Percentiles rank a stretch among this genome's conserved stretches.
phyloP scores from a whole-genome alignment of 768 basidiomycete genomes.

The Mycena crocata region DNA sequence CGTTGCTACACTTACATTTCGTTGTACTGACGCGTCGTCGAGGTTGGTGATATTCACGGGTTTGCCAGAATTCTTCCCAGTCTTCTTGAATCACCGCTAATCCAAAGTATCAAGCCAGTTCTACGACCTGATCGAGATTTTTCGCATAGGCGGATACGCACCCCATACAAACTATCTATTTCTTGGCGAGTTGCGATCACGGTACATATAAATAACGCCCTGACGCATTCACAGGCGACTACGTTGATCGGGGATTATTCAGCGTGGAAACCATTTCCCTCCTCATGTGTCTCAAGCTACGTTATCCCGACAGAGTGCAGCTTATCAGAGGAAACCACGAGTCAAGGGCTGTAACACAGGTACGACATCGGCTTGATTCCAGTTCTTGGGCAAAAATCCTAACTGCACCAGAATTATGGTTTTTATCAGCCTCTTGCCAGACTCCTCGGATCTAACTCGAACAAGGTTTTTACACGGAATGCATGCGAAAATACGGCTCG shows the following conservation, averaged over 20 bases:
- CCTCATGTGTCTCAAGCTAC: constrained; percentile 94
- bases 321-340: constrained; percentile 98
- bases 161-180: constrained; percentile 99
- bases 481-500: constrained; percentile 95
- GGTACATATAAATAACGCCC: neutral
- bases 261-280: constrained; percentile 99
- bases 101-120: constrained; percentile 81
- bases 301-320: constrained; percentile 96
- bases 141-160: constrained; percentile 96
- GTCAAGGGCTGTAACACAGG: constrained; percentile 98
- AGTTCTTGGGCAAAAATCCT: neutral
- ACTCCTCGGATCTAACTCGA: neutral
- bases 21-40: too few species aligned
- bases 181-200: constrained; percentile 70
- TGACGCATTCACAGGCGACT: constrained; percentile 70
- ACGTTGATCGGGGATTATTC: constrained; percentile 97
- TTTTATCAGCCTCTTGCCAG: constrained; percentile 68
- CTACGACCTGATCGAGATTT: constrained; percentile 99
- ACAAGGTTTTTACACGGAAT: constrained; percentile 82
- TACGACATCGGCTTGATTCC: constrained; percentile 40
- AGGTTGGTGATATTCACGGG: constrained; percentile 99
- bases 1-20: too few species aligned
- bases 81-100: constrained; percentile 45
- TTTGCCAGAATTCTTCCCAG: constrained; percentile 43
- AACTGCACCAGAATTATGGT: constrained; percentile 83